Evolutionary conservation across 768 basidiomycete genomes (phyloP), one percentile per base, ranked within the genome.

Genomic region (Mrakia gelida): DNA sequence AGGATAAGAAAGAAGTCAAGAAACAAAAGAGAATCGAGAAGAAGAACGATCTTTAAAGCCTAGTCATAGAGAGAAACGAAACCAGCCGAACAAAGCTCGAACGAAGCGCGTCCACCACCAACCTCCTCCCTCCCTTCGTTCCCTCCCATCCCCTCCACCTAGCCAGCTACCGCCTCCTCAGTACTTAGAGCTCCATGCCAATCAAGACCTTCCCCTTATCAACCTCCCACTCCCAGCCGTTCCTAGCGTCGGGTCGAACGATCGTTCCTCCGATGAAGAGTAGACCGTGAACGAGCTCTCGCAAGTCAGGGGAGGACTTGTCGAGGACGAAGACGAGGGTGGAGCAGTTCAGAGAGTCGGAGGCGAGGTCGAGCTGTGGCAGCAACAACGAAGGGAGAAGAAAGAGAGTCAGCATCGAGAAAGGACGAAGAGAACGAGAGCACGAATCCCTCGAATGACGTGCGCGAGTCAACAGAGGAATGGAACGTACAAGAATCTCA

Each of bases 241-340:
- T 41, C 52, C 52, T 41, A 13, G 45, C 45, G 30, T 72, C 49
- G 87, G 87, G 92, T 92, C 34, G 89, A 73, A 95, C 90, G 74
- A 95, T 91, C 71, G 88, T 89, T 75, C 92, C 94, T 80, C 93
- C 93, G 73, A 95, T 92, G 85, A 95, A 95, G 92, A 95, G 92
- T 80, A 95, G 87, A 71, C 94, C 91, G 82, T 95, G 94, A 54
- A 95, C 86, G 76, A 94, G 86, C 81, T 90, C 89, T 81, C 81
- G 88, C 75, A 95, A 87, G 75, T 88, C 88, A 26, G 89, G 88
- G 61, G 90, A 91, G 0, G 90, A 87, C 81, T 91, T 89, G 84
- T 93, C 92, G 75, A 95, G 86, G 54, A 88, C 91, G 80, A 95
- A 93, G 79, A 94, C 88, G 62, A 95, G 88, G 26, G 91, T 90